A percentile compares a stretch with the other conserved stretches of the same genome.
These are phyloP conservation scores for Hymenoscyphus occultus DNA, from an alignment of 2,329 filamentous ascomycete species.

Conservation along the genomic window DNA sequence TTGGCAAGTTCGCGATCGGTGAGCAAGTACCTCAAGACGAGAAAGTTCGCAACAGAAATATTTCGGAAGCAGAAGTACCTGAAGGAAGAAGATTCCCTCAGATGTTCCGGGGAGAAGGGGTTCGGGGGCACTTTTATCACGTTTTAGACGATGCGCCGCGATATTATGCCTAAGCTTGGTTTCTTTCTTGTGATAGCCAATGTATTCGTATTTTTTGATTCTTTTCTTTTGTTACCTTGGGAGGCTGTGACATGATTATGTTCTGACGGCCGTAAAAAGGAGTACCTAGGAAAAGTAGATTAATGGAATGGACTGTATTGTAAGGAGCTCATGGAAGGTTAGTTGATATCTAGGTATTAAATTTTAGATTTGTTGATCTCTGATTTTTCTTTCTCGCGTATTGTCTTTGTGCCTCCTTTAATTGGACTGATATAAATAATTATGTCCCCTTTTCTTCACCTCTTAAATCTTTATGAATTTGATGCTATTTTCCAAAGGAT, in stretches of 20 bases:
- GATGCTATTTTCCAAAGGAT: no score
- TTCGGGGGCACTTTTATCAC: constrained; percentile 87
- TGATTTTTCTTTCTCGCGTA: background rate
- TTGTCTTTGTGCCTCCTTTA: no score
- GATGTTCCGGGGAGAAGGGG: constrained; percentile 79
- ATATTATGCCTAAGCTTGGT: constrained; percentile 50
- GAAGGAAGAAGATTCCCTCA: constrained; percentile 78
- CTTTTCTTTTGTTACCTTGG: background rate
- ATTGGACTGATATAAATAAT: no score
- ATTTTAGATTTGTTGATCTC: background rate
- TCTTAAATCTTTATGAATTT: no score
- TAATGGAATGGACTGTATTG: background rate
- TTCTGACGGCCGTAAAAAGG: background rate
- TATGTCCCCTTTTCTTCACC: no score
- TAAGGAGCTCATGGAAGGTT: background rate
- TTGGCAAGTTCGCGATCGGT: constrained; percentile 90
- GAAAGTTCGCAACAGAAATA: constrained; percentile 54
- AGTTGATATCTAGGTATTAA: background rate
- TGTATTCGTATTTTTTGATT: background rate
- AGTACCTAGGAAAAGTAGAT: background rate
- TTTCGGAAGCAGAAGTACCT: constrained; percentile 72
- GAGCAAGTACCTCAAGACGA: constrained; percentile 58
- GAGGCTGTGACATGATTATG: background rate
- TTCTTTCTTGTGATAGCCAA: background rate
- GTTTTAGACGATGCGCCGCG: constrained; percentile 83